phyloP scores from a whole-genome alignment of 768 basidiomycete species.

The Kondoa subrosea region DNA sequence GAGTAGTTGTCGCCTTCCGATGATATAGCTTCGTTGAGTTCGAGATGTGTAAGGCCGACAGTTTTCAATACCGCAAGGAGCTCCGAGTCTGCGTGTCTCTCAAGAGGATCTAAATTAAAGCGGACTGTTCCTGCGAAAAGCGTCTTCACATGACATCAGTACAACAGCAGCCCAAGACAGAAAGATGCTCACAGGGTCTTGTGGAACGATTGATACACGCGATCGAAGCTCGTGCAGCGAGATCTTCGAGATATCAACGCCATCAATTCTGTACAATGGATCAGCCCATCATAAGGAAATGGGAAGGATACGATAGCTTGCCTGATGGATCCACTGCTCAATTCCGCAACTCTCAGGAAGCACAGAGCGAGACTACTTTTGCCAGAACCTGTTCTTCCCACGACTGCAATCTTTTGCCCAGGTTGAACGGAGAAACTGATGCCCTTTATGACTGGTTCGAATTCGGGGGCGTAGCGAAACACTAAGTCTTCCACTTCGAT shows the following conservation, averaged over 20 bases:
- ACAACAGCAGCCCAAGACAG: background rate
- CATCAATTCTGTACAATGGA: background rate
- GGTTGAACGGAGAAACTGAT: constrained; percentile 54
- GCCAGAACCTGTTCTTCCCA: constrained; percentile 38
- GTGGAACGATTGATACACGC: constrained; percentile 51
- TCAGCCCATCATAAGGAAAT: background rate
- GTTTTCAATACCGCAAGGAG: background rate
- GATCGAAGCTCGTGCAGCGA: constrained; percentile 28
- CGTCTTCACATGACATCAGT: background rate
- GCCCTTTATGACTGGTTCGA: constrained; percentile 63
- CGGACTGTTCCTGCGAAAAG: constrained; percentile 40
- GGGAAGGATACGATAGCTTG: constrained; percentile 38
- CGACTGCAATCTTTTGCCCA: constrained; percentile 74
- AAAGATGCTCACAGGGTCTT: constrained; percentile 32
- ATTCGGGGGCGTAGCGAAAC: constrained; percentile 57
- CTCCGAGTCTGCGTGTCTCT: constrained; percentile 52
- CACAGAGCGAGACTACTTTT: constrained; percentile 30
- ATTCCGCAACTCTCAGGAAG: constrained; percentile 46
- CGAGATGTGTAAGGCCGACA: background rate
- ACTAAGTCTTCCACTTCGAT: constrained; percentile 59
- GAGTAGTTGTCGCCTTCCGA: constrained; percentile 13
- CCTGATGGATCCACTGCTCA: constrained; percentile 43
- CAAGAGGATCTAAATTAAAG: constrained; percentile 78
- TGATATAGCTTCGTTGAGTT: background rate
- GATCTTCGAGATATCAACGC: background rate